Conservation (phyloP, 352 stramenopile genomes). For the Thraustochytrium striatum region DNA sequence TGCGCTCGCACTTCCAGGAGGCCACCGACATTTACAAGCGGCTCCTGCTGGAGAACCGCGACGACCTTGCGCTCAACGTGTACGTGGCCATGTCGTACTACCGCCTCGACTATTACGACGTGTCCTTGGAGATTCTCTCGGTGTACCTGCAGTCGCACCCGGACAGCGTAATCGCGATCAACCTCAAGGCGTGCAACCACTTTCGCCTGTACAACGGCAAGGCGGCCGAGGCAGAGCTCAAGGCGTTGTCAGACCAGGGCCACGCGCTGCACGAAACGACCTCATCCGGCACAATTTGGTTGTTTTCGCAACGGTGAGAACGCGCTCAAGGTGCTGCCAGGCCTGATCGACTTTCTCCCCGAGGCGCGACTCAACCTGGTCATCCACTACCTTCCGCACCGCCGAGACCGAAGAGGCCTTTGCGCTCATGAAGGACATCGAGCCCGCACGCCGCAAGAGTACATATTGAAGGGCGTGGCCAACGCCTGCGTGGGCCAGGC, state of each 20-base stretch:
- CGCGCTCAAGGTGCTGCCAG: slow-evolving; percentile 81
- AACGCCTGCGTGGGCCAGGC: slow-evolving; percentile 82
- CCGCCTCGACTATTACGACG: slow-evolving; percentile 93
- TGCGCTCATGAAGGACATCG: no score
- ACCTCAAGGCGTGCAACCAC: slow-evolving; percentile 94
- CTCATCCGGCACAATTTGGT: slow-evolving; percentile 92
- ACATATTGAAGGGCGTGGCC: slow-evolving; percentile 78
- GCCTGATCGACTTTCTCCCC: slow-evolving; percentile 82
- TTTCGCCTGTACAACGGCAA: slow-evolving; percentile 94
- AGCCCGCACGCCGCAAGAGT: slow-evolving; percentile 87
- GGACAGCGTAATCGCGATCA: slow-evolving; percentile 83
- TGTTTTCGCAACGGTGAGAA: slow-evolving; percentile 89
- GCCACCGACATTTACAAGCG: slow-evolving; percentile 93
- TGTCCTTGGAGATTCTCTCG: slow-evolving; percentile 90
- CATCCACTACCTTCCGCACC: slow-evolving; percentile 85
- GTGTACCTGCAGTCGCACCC: slow-evolving; percentile 86
- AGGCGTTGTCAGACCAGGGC: slow-evolving; percentile 78
- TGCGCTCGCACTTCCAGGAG: slow-evolving; percentile 87
- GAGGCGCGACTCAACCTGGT: slow-evolving; percentile 92
- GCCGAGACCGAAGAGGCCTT: slow-evolving; percentile 81
- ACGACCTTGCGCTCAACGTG: slow-evolving; percentile 91
- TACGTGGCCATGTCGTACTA: slow-evolving; percentile 98
- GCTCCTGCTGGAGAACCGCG: slow-evolving; percentile 86
- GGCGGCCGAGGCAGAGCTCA: slow-evolving; percentile 86
- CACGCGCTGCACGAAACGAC: slow-evolving; percentile 76